Percentiles rank a stretch among this genome's conserved stretches.
Conservation (phyloP, 2,329 filamentous ascomycete species). For the Cladorrhinum sp. region DNA sequence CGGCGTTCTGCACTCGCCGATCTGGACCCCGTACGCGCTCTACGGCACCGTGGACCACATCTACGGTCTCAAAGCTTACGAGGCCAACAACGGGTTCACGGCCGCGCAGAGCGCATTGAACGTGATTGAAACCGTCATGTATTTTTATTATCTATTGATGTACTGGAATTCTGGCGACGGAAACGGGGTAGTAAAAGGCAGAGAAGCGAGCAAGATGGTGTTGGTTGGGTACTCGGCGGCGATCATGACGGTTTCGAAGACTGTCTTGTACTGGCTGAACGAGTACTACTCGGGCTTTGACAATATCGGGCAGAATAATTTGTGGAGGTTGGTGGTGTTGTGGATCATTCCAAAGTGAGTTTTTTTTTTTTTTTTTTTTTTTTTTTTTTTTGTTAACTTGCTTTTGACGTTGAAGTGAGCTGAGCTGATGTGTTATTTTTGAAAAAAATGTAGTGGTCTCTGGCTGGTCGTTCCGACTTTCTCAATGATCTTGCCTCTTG, state of each 20-base stretch:
- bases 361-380: background rate
- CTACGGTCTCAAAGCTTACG: conserved; percentile 73
- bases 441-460: conserved; percentile 41
- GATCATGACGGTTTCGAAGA: conserved; percentile 62
- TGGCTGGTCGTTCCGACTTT: conserved; percentile 54
- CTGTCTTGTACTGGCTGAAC: conserved; percentile 57
- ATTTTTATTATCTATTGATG: conserved; percentile 34
- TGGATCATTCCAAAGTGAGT: conserved; percentile 61
- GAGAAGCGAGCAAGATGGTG: conserved; percentile 43
- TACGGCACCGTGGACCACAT: conserved; percentile 78
- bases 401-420: background rate
- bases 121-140: conserved; percentile 36
- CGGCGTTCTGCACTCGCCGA: conserved; percentile 65
- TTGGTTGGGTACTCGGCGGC: conserved; percentile 51
- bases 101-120: conserved; percentile 62
- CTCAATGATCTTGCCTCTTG: conserved; percentile 47
- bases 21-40: conserved; percentile 76
- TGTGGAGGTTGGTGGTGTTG: conserved; percentile 44
- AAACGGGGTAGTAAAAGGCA: conserved; percentile 39
- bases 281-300: conserved; percentile 55
- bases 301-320: conserved; percentile 56
- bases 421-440: background rate
- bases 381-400: no score
- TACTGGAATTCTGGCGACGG: conserved; percentile 11
- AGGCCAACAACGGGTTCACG: conserved; percentile 70